Percentiles rank a stretch among this genome's conserved stretches.
Conservation (phyloP, 768 basidiomycete genomes). For the Tricholoma sp. region DNA sequence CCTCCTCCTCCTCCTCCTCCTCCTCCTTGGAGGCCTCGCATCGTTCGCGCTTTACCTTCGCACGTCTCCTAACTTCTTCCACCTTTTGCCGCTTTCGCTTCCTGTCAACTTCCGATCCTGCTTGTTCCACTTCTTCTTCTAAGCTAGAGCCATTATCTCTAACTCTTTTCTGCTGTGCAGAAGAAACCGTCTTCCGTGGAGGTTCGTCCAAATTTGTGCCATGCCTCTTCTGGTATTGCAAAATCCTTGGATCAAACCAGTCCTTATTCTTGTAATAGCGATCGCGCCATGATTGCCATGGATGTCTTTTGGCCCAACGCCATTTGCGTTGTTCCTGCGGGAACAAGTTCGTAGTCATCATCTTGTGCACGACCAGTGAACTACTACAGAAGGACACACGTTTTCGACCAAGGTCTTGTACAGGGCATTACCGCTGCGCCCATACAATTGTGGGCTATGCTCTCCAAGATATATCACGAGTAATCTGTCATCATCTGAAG, state of each 20-base stretch:
- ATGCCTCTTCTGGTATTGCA: constrained; percentile 31
- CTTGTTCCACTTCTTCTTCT: not conserved
- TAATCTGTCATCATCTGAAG: constrained; percentile 34
- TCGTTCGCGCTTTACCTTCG: not conserved
- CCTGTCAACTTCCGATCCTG: not conserved
- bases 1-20: constrained; percentile 1
- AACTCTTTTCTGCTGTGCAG: not conserved
- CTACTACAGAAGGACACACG: constrained; percentile 31
- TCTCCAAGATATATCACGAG: constrained; percentile 46
- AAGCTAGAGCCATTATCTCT: not conserved
- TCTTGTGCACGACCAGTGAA: not conserved
- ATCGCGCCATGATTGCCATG: constrained; percentile 62
- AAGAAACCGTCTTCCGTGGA: not conserved
- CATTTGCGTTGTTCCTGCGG: constrained; percentile 36
- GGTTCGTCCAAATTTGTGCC: not conserved
- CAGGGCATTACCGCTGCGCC: constrained; percentile 42
- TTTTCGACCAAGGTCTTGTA: constrained; percentile 41
- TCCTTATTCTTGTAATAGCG: constrained; percentile 45
- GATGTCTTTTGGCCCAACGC: constrained; percentile 47
- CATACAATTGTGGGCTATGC: constrained; percentile 33
- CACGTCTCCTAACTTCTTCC: not conserved
- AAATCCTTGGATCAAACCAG: constrained; percentile 39
- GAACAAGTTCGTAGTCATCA: not conserved
- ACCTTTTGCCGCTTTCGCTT: constrained; percentile 5
- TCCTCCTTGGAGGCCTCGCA: not conserved